Base-by-base conservation (phyloP, 2,329 filamentous ascomycete genomes). In the Fusarium clavum region DNA sequence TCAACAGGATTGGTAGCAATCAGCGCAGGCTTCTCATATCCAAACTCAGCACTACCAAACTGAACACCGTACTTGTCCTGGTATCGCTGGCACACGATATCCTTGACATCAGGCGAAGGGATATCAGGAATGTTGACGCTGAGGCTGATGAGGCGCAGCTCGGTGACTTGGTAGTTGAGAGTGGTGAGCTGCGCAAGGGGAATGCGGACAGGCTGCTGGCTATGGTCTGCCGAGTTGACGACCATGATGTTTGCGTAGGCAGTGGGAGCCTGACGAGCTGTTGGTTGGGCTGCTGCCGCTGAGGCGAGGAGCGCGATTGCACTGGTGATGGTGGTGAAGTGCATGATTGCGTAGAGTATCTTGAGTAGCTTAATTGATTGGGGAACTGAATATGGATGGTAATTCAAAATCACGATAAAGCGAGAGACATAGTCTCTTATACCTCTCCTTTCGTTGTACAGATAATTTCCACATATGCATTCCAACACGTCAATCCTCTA, bases 1-100 rank as follows among this genome's bases (percentile, higher is more conserved):
- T 68, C 67, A 22, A 70, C 67, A 8, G 67, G 67, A 12, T 70
- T 70, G n/a, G 67, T 70, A n/a, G 53, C 64, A 4, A 70, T 43
- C 5, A 63, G 46, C 11, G 67, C 67, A 18, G 67, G 62, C 3
- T 71, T 68, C 4, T 27, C 57, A 14, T 70, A 34, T 0, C 29
- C 52, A 12, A 70, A 70, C 45, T 70, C 67, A 3, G 54, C 5
- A 8, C 67, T 70, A 1, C 67, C 67, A 16, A 67, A 53, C 34
- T 68, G 67, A 4, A 70, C 44, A 10, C 67, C 67, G n/a, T 68
- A 68, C 44, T 20, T 64, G 59, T 70, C 67, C 0, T 48, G 32
- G n/a, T 70, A 70, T 12, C 62, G n/a, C 46, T 70, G 67, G 18
- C 67, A 70, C 3, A 68, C 43, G 13, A 70, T 46, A 5, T 70